A percentile compares a stretch with the other conserved stretches of the same genome.
These are phyloP conservation scores for Populus simonii DNA, from an alignment of 345 rosid species.

Conservation along the genomic window DNA sequence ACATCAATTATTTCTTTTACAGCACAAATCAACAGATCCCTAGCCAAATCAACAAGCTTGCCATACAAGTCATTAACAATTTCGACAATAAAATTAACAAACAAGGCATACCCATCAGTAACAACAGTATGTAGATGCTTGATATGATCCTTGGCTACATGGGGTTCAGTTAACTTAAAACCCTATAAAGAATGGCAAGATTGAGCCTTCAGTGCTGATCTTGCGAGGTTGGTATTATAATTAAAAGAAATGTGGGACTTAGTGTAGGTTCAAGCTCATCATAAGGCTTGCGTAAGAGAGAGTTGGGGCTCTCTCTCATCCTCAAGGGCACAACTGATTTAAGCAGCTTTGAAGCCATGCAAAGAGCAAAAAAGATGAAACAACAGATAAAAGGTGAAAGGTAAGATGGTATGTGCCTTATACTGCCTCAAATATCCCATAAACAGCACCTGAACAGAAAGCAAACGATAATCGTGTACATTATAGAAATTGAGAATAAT, in stretches of 20 bases:
- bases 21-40: constrained; percentile 56
- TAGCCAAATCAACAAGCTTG: constrained; percentile 55
- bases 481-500: too few species aligned
- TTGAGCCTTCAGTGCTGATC: constrained; percentile 49
- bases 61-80: constrained; percentile 49
- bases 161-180: constrained; percentile 44
- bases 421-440: too few species aligned
- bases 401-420: too few species aligned
- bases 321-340: constrained; percentile 30
- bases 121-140: constrained; percentile 70
- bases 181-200: constrained; percentile 56
- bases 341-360: constrained; percentile 48
- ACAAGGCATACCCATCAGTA: constrained; percentile 65
- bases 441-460: too few species aligned
- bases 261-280: constrained; percentile 40
- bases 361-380: too few species aligned
- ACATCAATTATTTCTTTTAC: constrained; percentile 62
- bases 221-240: constrained; percentile 41
- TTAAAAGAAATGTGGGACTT: constrained; percentile 58
- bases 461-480: too few species aligned
- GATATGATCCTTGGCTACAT: constrained; percentile 40
- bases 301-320: constrained; percentile 44
- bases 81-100: constrained; percentile 42
- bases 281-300: constrained; percentile 57
- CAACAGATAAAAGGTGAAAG: too few species aligned